phyloP scores from a whole-genome alignment of 2,329 filamentous ascomycete species.

The Stemphylium beticola region DNA sequence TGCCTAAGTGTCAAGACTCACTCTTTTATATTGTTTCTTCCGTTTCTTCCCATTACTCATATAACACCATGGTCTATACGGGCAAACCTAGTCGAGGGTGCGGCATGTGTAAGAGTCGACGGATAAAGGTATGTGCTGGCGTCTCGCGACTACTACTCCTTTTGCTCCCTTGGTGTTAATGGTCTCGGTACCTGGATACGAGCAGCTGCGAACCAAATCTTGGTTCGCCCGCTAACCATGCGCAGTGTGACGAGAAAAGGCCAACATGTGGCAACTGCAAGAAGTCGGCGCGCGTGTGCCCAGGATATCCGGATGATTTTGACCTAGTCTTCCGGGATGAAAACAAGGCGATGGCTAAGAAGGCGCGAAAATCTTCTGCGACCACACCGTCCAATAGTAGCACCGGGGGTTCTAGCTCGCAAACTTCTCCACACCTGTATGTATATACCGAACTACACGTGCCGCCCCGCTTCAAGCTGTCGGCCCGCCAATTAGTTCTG shows the following conservation, averaged over 20 bases:
- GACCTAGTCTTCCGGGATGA: conserved; percentile 76
- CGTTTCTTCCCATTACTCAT: conserved; percentile 16
- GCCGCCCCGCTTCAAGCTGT: not conserved
- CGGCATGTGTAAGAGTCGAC: conserved; percentile 74
- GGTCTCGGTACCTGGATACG: not conserved
- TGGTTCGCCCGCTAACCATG: conserved; percentile 10
- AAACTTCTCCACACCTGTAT: conserved; percentile 41
- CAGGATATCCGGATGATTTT: conserved; percentile 65
- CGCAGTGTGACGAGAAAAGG: conserved; percentile 46
- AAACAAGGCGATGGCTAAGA: conserved; percentile 69
- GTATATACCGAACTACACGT: conserved; percentile 12
- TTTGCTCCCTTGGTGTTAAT: conserved; percentile 2
- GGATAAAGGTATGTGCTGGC: conserved; percentile 68
- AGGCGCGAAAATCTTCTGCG: conserved; percentile 58
- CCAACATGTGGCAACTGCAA: conserved; percentile 46
- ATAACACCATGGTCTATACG: conserved; percentile 47
- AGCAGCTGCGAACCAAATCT: conserved; percentile 1
- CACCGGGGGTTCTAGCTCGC: conserved; percentile 29
- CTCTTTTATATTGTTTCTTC: conserved; percentile 11
- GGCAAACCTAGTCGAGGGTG: conserved; percentile 62
- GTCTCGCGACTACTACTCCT: conserved; percentile 7
- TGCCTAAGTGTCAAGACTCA: conserved; percentile 2
- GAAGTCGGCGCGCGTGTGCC: conserved; percentile 41
- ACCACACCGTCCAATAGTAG: conserved; percentile 25
- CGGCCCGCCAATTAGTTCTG: not conserved